Conservation (phyloP, 805 yeast genomes). For the Teunomyces pallodes region DNA sequence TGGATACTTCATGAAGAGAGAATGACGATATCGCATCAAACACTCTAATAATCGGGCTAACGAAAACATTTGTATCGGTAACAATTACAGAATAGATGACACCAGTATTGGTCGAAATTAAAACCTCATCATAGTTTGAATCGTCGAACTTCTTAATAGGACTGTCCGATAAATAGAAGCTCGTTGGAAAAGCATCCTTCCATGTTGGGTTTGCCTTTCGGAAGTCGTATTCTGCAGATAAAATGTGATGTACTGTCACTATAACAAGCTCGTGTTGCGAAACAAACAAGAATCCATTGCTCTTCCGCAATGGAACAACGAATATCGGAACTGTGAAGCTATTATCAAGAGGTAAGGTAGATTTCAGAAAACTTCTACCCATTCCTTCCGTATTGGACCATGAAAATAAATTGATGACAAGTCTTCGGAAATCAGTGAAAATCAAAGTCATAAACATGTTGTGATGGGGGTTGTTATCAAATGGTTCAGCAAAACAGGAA, state of each 20-base stretch:
- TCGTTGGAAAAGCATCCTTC: slow-evolving; percentile 39
- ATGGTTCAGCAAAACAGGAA: slow-evolving; percentile 42
- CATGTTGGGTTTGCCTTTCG: slow-evolving; percentile 13
- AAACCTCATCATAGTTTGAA: slow-evolving; percentile 22
- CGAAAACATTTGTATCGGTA: slow-evolving; percentile 9
- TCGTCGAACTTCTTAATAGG: slow-evolving; percentile 11
- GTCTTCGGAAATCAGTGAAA: slow-evolving; percentile 36
- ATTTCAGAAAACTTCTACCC: slow-evolving; percentile 28
- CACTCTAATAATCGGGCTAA: slow-evolving; percentile 32
- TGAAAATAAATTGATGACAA: slow-evolving; percentile 35
- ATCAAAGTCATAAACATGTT: slow-evolving; percentile 33
- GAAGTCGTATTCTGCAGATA: slow-evolving; percentile 47
- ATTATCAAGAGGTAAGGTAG: slow-evolving; percentile 40
- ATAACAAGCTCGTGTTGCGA: slow-evolving; percentile 30
- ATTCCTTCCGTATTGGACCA: slow-evolving; percentile 40
- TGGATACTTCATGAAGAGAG: slow-evolving; percentile 18
- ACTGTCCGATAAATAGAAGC: slow-evolving; percentile 27
- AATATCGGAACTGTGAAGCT: slow-evolving; percentile 43
- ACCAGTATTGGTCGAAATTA: slow-evolving; percentile 36
- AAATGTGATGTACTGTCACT: slow-evolving; percentile 42
- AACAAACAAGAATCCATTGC: slow-evolving; percentile 39
- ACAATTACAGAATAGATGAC: slow-evolving; percentile 29
- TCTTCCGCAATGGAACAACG: slow-evolving; percentile 36
- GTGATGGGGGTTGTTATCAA: slow-evolving; percentile 20
- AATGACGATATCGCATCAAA: slow-evolving; percentile 36